These are phyloP conservation scores for Schizophyllum commune DNA, from an alignment of 1,284 basidiomycete genomes.

Conservation along the genomic window DNA sequence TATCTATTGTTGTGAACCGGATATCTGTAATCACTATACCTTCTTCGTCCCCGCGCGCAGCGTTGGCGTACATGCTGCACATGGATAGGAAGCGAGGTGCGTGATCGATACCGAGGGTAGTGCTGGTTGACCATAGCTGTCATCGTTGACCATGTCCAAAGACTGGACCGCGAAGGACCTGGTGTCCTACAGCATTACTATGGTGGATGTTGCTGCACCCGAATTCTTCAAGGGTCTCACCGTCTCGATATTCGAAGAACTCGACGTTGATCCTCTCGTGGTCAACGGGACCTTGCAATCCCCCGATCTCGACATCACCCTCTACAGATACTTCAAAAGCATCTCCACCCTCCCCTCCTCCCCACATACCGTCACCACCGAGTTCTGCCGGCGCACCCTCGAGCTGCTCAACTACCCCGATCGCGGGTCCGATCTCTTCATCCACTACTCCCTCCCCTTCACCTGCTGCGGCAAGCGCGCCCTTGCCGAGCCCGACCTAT, in stretches of 20 bases:
- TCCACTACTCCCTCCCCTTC: slow-evolving; percentile 13
- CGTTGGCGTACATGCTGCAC: too few relatives aligned
- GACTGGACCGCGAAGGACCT: slow-evolving; percentile 22
- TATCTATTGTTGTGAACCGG: background rate
- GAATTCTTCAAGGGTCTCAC: slow-evolving; percentile 15
- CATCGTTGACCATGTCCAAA: background rate
- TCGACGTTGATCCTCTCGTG: slow-evolving; percentile 5
- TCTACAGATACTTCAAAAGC: background rate
- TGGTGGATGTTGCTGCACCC: slow-evolving; percentile 11
- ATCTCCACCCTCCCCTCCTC: slow-evolving; percentile 13
- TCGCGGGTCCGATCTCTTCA: background rate
- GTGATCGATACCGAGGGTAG: background rate
- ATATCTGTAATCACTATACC: background rate
- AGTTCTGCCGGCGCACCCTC: slow-evolving; percentile 22
- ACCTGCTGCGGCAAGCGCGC: slow-evolving; percentile 18
- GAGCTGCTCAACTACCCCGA: slow-evolving; percentile 16
- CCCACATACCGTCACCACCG: slow-evolving; percentile 1
- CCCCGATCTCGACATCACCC: slow-evolving; percentile 12
- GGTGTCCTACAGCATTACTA: slow-evolving; percentile 19
- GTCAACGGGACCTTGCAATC: slow-evolving; percentile 13
- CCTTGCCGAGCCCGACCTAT: slow-evolving; percentile 20
- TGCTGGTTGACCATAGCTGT: background rate
- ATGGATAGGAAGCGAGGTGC: background rate
- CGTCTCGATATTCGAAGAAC: background rate
- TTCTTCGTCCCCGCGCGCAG: background rate